phyloP scores from a whole-genome alignment of 352 stramenopile genomes.

The Phytophthora ramorum region DNA sequence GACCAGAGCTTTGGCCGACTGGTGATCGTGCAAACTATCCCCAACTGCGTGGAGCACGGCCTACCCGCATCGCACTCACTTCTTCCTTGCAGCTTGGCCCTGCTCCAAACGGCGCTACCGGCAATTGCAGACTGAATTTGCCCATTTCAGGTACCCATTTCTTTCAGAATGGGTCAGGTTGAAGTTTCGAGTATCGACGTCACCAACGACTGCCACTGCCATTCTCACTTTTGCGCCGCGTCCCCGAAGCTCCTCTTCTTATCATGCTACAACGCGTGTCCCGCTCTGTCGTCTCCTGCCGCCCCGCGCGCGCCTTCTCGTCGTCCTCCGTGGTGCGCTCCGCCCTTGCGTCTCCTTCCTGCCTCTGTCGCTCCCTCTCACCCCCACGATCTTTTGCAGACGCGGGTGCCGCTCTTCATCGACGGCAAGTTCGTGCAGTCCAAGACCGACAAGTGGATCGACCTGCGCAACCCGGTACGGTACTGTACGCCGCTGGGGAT shows the following conservation, averaged over 20 bases:
- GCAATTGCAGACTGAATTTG: not conserved
- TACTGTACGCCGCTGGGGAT: not conserved
- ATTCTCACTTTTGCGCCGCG: slow-evolving; percentile 32
- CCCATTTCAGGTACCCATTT: not conserved
- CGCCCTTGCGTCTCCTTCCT: not conserved
- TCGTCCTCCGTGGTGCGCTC: slow-evolving; percentile 44
- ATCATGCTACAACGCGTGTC: slow-evolving; percentile 39
- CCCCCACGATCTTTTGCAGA: slow-evolving; percentile 27
- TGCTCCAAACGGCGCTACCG: not conserved
- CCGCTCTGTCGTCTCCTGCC: slow-evolving; percentile 23
- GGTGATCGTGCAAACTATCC: too few relatives aligned
- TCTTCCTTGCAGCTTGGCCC: not conserved
- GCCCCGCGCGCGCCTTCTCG: slow-evolving; percentile 51
- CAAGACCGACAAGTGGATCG: slow-evolving; percentile 92
- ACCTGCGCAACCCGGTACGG: slow-evolving; percentile 88
- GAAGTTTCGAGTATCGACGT: slow-evolving; percentile 32
- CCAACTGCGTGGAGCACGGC: too few relatives aligned
- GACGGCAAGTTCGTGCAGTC: slow-evolving; percentile 94
- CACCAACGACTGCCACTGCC: not conserved
- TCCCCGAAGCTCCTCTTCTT: not conserved
- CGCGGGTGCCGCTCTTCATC: slow-evolving; percentile 90
- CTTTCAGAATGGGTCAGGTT: slow-evolving; percentile 5
- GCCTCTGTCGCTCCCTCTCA: not conserved
- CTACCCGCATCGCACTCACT: too few relatives aligned
- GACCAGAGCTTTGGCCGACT: too few relatives aligned